phyloP scores from a whole-genome alignment of 2,329 filamentous ascomycete genomes.

The Acarospora socialis region DNA sequence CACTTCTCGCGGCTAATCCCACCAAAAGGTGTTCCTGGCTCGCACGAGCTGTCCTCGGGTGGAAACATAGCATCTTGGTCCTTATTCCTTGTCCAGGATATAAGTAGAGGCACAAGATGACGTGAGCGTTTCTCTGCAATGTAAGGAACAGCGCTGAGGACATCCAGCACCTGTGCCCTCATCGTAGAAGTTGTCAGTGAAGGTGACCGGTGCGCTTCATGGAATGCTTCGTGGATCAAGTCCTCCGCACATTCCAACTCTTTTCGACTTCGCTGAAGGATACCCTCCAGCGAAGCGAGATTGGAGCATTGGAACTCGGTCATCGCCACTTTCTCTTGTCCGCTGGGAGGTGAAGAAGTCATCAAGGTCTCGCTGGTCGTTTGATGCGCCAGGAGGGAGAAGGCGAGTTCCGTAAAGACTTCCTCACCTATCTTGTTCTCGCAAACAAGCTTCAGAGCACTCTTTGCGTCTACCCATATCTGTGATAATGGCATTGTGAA shows the following conservation, averaged over 20 bases:
- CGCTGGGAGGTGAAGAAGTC: background rate
- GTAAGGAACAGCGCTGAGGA: slow-evolving; percentile 57
- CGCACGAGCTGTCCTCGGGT: slow-evolving; percentile 20
- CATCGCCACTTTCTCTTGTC: slow-evolving; percentile 14
- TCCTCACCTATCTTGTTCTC: slow-evolving; percentile 59
- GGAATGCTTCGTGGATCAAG: slow-evolving; percentile 49
- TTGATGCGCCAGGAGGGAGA: slow-evolving; percentile 42
- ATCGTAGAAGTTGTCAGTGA: slow-evolving; percentile 41
- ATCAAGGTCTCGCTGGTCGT: slow-evolving; percentile 16
- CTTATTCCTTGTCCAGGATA: slow-evolving; percentile 58
- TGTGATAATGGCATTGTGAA: slow-evolving; percentile 74
- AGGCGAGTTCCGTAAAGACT: slow-evolving; percentile 54
- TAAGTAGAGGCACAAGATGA: slow-evolving; percentile 68
- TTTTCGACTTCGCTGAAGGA: slow-evolving; percentile 38
- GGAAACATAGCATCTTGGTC: slow-evolving; percentile 25
- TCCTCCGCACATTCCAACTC: slow-evolving; percentile 40
- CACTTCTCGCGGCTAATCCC: slow-evolving; percentile 10
- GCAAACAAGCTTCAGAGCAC: slow-evolving; percentile 60
- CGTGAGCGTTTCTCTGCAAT: slow-evolving; percentile 79
- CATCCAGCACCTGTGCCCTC: slow-evolving; percentile 63
- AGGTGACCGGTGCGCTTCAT: slow-evolving; percentile 45
- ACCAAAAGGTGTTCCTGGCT: slow-evolving; percentile 6
- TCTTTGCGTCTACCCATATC: slow-evolving; percentile 72
- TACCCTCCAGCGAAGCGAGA: slow-evolving; percentile 42
- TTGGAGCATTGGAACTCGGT: slow-evolving; percentile 82